phyloP scores from a whole-genome alignment of 192 early-diverging fungal species.

The Phlyctochytrium arcticum region DNA sequence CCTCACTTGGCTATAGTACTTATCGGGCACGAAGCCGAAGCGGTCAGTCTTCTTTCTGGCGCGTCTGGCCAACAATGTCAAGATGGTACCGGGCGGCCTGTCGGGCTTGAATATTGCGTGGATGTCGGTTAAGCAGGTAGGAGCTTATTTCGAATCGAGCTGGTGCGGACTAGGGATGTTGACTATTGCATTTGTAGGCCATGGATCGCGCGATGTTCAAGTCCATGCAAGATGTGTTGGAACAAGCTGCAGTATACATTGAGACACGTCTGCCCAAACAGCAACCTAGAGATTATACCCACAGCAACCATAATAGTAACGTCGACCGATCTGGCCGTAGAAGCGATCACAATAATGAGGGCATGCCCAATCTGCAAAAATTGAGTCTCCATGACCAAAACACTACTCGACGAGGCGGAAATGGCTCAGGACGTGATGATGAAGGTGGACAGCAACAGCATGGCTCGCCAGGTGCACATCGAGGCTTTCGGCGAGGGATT shows the following conservation, averaged over 20 bases:
- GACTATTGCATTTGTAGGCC: too few species aligned
- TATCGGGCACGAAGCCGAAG: conserved; percentile 78
- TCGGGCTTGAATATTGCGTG: conserved; percentile 71
- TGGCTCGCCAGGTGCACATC: too few species aligned
- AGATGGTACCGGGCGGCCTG: conserved; percentile 52
- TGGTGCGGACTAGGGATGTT: too few species aligned
- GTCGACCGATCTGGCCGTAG: neutral
- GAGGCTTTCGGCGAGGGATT: neutral
- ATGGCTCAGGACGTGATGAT: neutral
- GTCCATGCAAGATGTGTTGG: conserved; percentile 81
- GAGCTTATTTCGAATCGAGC: too few species aligned
- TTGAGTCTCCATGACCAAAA: too few species aligned
- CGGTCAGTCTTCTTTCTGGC: conserved; percentile 76
- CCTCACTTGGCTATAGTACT: conserved; percentile 41
- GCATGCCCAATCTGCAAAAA: neutral
- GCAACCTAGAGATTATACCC: neutral
- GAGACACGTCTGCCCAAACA: conserved; percentile 44
- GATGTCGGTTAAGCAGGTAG: conserved; percentile 55
- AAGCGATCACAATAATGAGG: too few species aligned
- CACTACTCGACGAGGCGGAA: too few species aligned
- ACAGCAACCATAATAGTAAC: too few species aligned
- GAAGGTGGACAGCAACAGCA: neutral
- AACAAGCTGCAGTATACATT: conserved; percentile 61
- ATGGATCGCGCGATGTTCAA: conserved; percentile 63
- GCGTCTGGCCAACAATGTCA: conserved; percentile 53